Evolutionary conservation across 371 early-diverging fungal species (phyloP).

Genomic region (Mortierella sp.): DNA sequence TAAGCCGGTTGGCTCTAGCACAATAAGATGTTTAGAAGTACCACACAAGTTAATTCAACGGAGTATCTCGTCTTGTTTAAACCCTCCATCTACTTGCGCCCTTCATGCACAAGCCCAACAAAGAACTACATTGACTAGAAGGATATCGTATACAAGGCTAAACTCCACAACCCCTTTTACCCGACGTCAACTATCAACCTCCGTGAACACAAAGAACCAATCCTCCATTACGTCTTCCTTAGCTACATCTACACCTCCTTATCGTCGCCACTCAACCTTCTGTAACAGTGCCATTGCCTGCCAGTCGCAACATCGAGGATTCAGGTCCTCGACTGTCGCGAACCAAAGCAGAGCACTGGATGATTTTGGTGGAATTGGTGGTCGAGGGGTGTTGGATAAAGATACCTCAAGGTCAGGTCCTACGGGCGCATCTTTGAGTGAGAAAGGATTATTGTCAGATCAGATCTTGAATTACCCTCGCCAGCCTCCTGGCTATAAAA

Average conservation of each 20-base stretch:
- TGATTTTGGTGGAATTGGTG: constrained; percentile 8
- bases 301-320: constrained; percentile 25
- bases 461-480: constrained; percentile 23
- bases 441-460: constrained; percentile 26
- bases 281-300: neutral
- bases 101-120: neutral
- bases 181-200: constrained; percentile 13
- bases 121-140: neutral
- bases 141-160: neutral
- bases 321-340: constrained; percentile 17
- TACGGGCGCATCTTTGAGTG: neutral
- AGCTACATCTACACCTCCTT: neutral
- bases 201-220: neutral
- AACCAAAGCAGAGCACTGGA: constrained; percentile 36
- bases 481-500: constrained; percentile 10
- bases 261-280: neutral
- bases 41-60: constrained; percentile 17
- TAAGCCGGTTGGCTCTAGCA: constrained; percentile 24
- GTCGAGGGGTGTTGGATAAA: constrained; percentile 1
- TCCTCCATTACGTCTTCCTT: neutral
- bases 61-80: neutral
- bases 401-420: constrained; percentile 3
- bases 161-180: neutral
- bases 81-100: constrained; percentile 4
- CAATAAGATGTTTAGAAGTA: constrained; percentile 20